Evolutionary conservation across 768 basidiomycete species (phyloP).

Genomic region (Leccinum longicurvipes): DNA sequence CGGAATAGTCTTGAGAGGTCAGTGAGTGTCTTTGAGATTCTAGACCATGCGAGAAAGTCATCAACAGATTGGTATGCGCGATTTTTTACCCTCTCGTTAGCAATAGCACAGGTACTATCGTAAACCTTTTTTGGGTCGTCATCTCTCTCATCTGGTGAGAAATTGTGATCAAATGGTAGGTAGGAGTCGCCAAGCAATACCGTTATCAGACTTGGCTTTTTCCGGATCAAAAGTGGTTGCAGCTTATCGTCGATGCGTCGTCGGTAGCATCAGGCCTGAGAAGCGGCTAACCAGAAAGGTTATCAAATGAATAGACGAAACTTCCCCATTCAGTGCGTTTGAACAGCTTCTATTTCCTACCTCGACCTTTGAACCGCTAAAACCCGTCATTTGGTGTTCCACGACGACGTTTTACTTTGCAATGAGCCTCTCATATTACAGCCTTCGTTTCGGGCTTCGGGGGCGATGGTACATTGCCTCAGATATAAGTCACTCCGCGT

Average conservation of each 20-base stretch:
- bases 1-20: conserved; percentile 11
- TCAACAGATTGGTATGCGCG: background rate
- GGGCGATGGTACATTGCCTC: background rate
- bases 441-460: background rate
- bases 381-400: background rate
- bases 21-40: conserved; percentile 9
- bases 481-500: background rate
- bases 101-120: background rate
- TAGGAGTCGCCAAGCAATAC: background rate
- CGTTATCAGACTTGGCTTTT: background rate
- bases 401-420: conserved; percentile 1
- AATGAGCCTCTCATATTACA: background rate
- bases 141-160: background rate
- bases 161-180: background rate
- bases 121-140: background rate
- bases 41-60: conserved; percentile 1
- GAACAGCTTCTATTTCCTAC: background rate
- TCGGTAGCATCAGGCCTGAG: background rate
- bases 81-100: background rate
- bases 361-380: background rate
- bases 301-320: background rate
- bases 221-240: no score
- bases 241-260: no score
- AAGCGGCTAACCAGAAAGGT: background rate
- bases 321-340: background rate